phyloP scores from a whole-genome alignment of 331 rosid genomes.

The Erythrophleum ivorense region DNA sequence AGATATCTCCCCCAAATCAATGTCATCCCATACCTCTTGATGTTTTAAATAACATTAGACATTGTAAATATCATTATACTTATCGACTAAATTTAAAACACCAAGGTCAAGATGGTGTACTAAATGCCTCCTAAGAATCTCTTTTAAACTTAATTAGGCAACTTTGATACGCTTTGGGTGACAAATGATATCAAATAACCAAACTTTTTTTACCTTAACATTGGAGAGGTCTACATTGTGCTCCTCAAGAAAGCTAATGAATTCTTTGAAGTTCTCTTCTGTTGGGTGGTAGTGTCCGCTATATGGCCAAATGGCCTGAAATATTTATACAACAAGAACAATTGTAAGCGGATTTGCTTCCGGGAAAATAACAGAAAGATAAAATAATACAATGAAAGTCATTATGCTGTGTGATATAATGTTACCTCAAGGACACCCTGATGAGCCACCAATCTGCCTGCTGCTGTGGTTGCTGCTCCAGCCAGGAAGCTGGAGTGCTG shows the following conservation, averaged over 20 bases:
- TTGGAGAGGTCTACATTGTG: constrained; percentile 80
- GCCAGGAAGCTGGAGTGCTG: constrained; percentile 95
- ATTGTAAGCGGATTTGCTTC: constrained; percentile 26
- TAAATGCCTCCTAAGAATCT: too few species aligned
- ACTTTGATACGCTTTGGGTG: not conserved
- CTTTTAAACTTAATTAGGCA: not conserved
- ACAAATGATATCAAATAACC: not conserved
- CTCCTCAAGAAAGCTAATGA: constrained; percentile 81
- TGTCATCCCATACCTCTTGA: too few species aligned
- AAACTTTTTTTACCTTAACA: constrained; percentile 66
- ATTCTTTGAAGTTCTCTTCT: constrained; percentile 88
- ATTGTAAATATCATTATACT: too few species aligned
- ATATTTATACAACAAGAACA: constrained; percentile 24
- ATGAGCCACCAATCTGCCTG: constrained; percentile 88
- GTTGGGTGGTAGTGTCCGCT: constrained; percentile 99
- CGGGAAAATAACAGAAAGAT: not conserved
- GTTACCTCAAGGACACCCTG: constrained; percentile 78
- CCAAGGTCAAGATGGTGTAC: too few species aligned
- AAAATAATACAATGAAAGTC: not conserved
- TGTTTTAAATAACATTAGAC: too few species aligned
- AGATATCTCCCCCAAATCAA: too few species aligned
- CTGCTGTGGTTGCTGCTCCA: constrained; percentile 96
- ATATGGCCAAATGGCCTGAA: constrained; percentile 98
- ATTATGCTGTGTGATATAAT: not conserved
- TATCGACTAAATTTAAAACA: too few species aligned